A percentile compares a stretch with the other conserved stretches of the same genome.
phyloP scores from a whole-genome alignment of 345 rosid genomes.

The Leavenworthia alabamica region DNA sequence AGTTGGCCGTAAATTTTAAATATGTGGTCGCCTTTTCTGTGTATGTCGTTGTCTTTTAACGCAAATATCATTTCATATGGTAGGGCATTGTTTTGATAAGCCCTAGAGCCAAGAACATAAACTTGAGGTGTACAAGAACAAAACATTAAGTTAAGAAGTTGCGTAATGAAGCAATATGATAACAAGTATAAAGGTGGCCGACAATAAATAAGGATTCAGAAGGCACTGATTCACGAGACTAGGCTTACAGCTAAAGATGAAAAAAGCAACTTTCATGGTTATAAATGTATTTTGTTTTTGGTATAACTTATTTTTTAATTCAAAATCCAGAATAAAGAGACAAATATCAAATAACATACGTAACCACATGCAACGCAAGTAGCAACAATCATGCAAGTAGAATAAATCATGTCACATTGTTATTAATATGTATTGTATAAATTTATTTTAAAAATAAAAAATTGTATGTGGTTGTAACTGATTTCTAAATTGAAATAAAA shows the following conservation, averaged over 20 bases:
- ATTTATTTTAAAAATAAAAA: too few species aligned
- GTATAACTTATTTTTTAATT: slow-evolving; percentile 24
- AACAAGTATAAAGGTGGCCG: slow-evolving; percentile 24
- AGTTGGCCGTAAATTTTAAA: neutral
- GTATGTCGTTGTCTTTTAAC: neutral
- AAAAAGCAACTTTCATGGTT: slow-evolving; percentile 17
- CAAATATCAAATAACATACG: neutral
- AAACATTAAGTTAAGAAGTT: neutral
- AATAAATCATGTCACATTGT: neutral
- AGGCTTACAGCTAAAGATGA: slow-evolving; percentile 26
- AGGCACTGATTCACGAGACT: slow-evolving; percentile 29
- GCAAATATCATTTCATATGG: neutral
- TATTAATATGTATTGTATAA: neutral
- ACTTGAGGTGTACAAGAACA: neutral
- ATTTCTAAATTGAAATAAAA: too few species aligned
- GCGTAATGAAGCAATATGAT: neutral
- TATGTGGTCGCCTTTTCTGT: neutral
- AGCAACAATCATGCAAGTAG: slow-evolving; percentile 18
- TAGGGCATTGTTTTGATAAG: neutral
- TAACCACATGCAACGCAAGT: slow-evolving; percentile 9
- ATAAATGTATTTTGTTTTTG: slow-evolving; percentile 23
- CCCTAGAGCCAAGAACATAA: neutral
- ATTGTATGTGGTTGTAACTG: slow-evolving; percentile 7
- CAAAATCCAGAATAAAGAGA: slow-evolving; percentile 7
- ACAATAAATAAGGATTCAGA: slow-evolving; percentile 28